Conservation (phyloP, 805 yeast genomes). For the Hanseniaspora meyeri region DNA sequence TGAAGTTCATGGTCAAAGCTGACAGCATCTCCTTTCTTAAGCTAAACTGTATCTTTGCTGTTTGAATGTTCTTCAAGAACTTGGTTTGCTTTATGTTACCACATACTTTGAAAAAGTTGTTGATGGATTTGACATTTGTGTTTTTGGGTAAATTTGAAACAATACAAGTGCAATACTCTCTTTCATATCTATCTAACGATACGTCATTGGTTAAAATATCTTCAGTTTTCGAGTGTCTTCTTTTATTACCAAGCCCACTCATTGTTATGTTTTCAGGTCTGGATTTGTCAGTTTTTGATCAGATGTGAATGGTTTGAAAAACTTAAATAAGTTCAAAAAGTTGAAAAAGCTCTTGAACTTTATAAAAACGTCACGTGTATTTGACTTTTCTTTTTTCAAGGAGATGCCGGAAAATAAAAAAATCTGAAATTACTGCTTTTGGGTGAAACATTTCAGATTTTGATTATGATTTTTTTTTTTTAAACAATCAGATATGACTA, state of each 20-base stretch:
- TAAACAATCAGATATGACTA: neutral
- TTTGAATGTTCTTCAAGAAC: conserved; percentile 17
- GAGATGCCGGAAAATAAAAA: neutral
- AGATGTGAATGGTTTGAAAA: too few species aligned
- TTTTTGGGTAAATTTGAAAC: conserved; percentile 37
- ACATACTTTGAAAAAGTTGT: conserved; percentile 44
- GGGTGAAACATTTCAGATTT: neutral
- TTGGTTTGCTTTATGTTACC: conserved; percentile 38
- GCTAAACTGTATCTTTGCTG: conserved; percentile 51
- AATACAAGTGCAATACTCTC: conserved; percentile 51
- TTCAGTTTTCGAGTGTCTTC: neutral
- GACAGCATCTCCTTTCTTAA: conserved; percentile 37
- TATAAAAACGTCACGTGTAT: neutral
- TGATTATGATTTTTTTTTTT: neutral
- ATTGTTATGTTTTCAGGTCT: neutral
- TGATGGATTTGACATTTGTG: conserved; percentile 31
- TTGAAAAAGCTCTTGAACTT: too few species aligned
- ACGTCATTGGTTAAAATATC: neutral
- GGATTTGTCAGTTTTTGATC: too few species aligned
- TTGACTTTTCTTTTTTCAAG: neutral
- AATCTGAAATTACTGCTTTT: neutral
- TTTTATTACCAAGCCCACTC: neutral
- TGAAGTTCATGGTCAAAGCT: conserved; percentile 50
- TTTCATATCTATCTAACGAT: conserved; percentile 18
- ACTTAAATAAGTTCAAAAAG: too few species aligned